phyloP scores from a whole-genome alignment of 768 basidiomycete species.

The Tylopilus plumbeoviolaceoides region DNA sequence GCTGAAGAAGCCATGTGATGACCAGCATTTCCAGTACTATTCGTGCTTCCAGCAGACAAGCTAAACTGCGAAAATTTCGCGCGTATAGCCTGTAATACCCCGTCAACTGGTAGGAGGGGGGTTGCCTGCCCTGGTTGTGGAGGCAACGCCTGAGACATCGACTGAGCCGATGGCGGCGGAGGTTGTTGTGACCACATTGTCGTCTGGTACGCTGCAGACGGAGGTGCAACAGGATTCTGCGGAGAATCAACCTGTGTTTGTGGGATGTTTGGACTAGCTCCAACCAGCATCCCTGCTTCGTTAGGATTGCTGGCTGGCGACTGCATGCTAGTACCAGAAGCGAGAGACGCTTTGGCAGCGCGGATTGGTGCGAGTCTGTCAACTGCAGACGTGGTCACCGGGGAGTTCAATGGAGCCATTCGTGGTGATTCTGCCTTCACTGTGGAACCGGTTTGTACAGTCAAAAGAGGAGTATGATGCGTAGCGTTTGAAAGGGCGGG shows the following conservation, averaged over 20 bases:
- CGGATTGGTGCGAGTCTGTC: slow-evolving; percentile 34
- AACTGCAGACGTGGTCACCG: neutral
- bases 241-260: neutral
- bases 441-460: slow-evolving; percentile 9
- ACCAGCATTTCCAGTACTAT: neutral
- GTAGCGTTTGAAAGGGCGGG: neutral
- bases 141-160: neutral
- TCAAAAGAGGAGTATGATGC: neutral
- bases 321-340: slow-evolving; percentile 3
- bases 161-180: neutral
- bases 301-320: slow-evolving; percentile 5
- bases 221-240: neutral
- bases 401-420: slow-evolving; percentile 7
- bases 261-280: neutral
- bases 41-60: neutral
- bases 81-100: slow-evolving; percentile 15
- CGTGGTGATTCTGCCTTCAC: slow-evolving; percentile 20
- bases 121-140: slow-evolving; percentile 3
- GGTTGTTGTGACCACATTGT: neutral
- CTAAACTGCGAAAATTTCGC: slow-evolving; percentile 13
- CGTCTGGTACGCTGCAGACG: neutral
- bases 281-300: neutral
- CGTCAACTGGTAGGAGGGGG: slow-evolving; percentile 9
- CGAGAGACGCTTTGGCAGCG: slow-evolving; percentile 28
- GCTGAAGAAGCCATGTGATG: neutral